phyloP scores from a whole-genome alignment of 352 stramenopile species.

The Plasmopara muralis region DNA sequence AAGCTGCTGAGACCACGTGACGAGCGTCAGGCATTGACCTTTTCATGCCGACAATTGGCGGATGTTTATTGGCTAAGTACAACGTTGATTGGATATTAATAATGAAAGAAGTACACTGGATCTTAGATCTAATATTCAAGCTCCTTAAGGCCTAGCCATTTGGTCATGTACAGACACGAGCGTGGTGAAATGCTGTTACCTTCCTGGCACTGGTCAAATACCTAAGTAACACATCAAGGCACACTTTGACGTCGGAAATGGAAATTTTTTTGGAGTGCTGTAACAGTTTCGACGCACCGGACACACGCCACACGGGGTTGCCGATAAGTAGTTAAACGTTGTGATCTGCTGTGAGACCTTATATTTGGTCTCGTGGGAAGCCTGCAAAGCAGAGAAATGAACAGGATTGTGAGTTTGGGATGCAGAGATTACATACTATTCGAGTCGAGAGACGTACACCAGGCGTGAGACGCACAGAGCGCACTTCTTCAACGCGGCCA shows the following conservation, averaged over 20 bases:
- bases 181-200: slow-evolving; percentile 87
- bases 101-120: neutral
- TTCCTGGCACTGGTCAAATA: slow-evolving; percentile 88
- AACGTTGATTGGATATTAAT: slow-evolving; percentile 1
- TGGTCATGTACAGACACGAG: slow-evolving; percentile 88
- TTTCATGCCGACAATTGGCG: neutral
- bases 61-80: neutral
- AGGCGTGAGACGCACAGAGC: slow-evolving; percentile 64
- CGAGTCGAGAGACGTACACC: slow-evolving; percentile 47
- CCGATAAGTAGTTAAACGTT: slow-evolving; percentile 84
- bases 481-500: slow-evolving; percentile 85
- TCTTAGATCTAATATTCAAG: slow-evolving; percentile 54
- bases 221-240: slow-evolving; percentile 26
- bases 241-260: slow-evolving; percentile 11
- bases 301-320: slow-evolving; percentile 86
- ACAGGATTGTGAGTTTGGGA: neutral
- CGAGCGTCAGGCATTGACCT: no score
- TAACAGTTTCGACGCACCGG: slow-evolving; percentile 49
- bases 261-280: neutral
- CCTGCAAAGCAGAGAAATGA: slow-evolving; percentile 18
- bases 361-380: slow-evolving; percentile 79
- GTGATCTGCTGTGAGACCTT: slow-evolving; percentile 84
- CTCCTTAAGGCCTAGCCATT: slow-evolving; percentile 88
- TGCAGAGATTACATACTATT: slow-evolving; percentile 1
- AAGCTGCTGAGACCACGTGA: no score